phyloP scores from a whole-genome alignment of 305 asterid species.

The Fraxinus xanthoxyloides region DNA sequence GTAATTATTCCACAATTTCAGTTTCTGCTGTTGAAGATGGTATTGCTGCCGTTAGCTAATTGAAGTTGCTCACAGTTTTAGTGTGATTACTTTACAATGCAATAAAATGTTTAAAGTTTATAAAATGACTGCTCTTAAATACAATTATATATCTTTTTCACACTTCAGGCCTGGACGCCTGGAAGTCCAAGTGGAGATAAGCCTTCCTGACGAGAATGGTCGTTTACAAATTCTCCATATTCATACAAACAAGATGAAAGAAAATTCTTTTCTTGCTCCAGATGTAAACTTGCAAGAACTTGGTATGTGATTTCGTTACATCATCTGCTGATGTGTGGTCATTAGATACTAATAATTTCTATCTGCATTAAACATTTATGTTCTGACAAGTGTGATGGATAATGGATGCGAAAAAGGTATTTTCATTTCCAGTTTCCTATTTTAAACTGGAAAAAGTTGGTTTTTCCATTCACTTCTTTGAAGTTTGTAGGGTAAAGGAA shows the following conservation, averaged over 20 bases:
- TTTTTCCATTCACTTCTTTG: conserved; percentile 1
- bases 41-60: not conserved
- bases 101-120: conserved; percentile 10
- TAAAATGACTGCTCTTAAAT: conserved; percentile 18
- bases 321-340: conserved; percentile 3
- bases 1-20: conserved; percentile 9
- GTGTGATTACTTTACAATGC: not conserved
- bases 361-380: not conserved
- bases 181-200: conserved; percentile 99
- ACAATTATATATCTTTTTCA: conserved; percentile 3
- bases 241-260: conserved; percentile 97
- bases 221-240: conserved; percentile 96
- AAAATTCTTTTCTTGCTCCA: conserved; percentile 89
- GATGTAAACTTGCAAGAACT: conserved; percentile 91
- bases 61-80: not conserved
- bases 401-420: not conserved
- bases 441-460: not conserved
- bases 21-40: conserved; percentile 16
- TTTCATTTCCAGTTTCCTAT: not conserved
- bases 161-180: conserved; percentile 89
- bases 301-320: conserved; percentile 50
- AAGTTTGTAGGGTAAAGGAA: conserved; percentile 11
- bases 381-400: not conserved
- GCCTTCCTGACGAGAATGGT: conserved; percentile 98
- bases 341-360: conserved; percentile 3